Percentiles rank a stretch among this genome's conserved stretches.
phyloP scores from a whole-genome alignment of 106 monocot species.

The Allium fistulosum region DNA sequence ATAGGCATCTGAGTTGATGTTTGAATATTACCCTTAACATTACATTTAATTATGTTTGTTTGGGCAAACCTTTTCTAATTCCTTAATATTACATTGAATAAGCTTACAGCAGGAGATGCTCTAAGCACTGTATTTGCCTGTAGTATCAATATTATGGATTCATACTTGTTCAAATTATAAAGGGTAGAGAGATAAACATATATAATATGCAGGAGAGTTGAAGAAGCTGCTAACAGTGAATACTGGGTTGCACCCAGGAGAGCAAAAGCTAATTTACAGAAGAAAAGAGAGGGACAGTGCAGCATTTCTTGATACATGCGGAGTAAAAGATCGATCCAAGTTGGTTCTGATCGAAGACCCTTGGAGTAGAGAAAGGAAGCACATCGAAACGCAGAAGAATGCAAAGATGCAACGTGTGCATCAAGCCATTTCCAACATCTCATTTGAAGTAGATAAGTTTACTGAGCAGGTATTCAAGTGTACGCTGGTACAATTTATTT shows the following conservation, averaged over 20 bases:
- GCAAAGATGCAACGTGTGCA: slow-evolving; percentile 40
- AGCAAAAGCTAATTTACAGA: slow-evolving; percentile 57
- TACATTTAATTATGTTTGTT: no score
- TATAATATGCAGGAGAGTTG: slow-evolving; percentile 42
- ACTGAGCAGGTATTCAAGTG: slow-evolving; percentile 46
- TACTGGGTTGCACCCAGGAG: slow-evolving; percentile 44
- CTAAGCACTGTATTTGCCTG: no score
- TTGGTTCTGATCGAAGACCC: slow-evolving; percentile 57
- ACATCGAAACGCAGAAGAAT: slow-evolving; percentile 51
- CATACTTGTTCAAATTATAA: no score
- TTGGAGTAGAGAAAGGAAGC: slow-evolving; percentile 43
- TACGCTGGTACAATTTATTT: no score
- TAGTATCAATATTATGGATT: no score
- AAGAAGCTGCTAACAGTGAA: slow-evolving; percentile 57
- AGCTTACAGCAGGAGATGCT: no score
- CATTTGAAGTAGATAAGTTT: slow-evolving; percentile 69
- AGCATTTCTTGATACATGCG: slow-evolving; percentile 58
- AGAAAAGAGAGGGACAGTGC: slow-evolving; percentile 51
- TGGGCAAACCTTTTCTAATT: no score
- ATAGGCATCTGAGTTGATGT: no score
- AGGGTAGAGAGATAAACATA: background rate
- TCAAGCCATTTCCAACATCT: slow-evolving; percentile 43
- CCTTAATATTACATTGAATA: no score
- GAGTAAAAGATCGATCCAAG: slow-evolving; percentile 70
- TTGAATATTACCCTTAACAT: no score